A percentile compares a stretch with the other conserved stretches of the same genome.
phyloP scores from a whole-genome alignment of 2,329 filamentous ascomycete species.

The Exophiala xenobiotica region DNA sequence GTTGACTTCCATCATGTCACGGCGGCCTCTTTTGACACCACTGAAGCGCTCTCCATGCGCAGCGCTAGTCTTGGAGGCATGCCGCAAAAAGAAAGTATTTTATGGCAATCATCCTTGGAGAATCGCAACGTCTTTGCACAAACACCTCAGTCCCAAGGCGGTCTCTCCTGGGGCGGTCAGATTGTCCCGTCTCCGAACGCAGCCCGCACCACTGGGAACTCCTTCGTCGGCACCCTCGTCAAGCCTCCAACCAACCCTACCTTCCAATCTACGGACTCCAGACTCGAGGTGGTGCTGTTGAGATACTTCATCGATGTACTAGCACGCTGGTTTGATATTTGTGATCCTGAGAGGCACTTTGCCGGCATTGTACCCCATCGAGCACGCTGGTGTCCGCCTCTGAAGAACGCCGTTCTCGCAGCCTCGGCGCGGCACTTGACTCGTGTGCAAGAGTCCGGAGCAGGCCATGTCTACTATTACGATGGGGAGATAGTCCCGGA shows the following conservation, averaged over 20 bases:
- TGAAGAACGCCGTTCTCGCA: constrained; percentile 42
- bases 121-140: not conserved
- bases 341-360: constrained; percentile 44
- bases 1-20: not conserved
- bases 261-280: not conserved
- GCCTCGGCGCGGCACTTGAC: constrained; percentile 41
- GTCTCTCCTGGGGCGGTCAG: not conserved
- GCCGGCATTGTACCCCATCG: constrained; percentile 43
- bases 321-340: constrained; percentile 41
- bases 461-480: constrained; percentile 9
- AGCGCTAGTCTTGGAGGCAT: not conserved
- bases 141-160: not conserved
- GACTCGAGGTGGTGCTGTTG: constrained; percentile 17
- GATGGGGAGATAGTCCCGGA: constrained; percentile 33
- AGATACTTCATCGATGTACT: constrained; percentile 31
- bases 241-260: constrained; percentile 8
- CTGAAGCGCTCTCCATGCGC: not conserved
- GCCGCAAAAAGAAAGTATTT: not conserved
- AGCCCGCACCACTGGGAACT: not conserved
- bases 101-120: not conserved
- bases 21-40: not conserved
- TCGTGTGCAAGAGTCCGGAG: constrained; percentile 30
- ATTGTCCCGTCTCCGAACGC: not conserved
- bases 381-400: constrained; percentile 41
- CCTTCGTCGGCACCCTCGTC: constrained; percentile 1